phyloP scores from a whole-genome alignment of 139 green algal genomes.

The Ettlia oleoabundans region DNA sequence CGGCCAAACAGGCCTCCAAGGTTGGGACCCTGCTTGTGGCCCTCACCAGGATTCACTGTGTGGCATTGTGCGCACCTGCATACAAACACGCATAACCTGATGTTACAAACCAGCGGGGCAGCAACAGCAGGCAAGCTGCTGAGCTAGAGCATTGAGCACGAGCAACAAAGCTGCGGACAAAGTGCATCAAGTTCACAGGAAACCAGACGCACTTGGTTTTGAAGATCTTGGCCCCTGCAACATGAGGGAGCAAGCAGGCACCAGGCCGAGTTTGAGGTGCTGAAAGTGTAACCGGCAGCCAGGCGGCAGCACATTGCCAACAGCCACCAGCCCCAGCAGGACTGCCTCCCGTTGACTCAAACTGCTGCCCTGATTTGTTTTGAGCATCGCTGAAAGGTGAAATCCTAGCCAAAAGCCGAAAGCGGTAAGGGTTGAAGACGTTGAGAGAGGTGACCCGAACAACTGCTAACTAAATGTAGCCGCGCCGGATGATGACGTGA shows the following conservation, averaged over 20 bases:
- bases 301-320: background rate
- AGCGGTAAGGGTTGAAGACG: background rate
- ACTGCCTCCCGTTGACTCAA: background rate
- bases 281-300: background rate
- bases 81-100: too few species aligned
- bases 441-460: too few species aligned
- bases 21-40: conserved; percentile 98
- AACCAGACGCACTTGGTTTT: conserved; percentile 96
- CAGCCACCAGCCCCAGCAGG: too few species aligned
- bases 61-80: conserved; percentile 90
- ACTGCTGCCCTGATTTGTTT: background rate
- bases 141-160: background rate
- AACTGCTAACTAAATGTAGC: too few species aligned
- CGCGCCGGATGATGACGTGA: too few species aligned
- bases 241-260: too few species aligned
- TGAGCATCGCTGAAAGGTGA: background rate
- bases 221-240: conserved; percentile 89
- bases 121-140: background rate
- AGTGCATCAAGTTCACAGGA: too few species aligned
- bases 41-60: conserved; percentile 88
- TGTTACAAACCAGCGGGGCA: conserved; percentile 17
- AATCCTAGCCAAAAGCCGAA: too few species aligned
- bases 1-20: conserved; percentile 96
- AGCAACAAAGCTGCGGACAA: too few species aligned
- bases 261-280: too few species aligned